These are phyloP conservation scores for Cutaneotrichosporon cutaneum DNA, from an alignment of 1,284 basidiomycete genomes.

Conservation along the genomic window DNA sequence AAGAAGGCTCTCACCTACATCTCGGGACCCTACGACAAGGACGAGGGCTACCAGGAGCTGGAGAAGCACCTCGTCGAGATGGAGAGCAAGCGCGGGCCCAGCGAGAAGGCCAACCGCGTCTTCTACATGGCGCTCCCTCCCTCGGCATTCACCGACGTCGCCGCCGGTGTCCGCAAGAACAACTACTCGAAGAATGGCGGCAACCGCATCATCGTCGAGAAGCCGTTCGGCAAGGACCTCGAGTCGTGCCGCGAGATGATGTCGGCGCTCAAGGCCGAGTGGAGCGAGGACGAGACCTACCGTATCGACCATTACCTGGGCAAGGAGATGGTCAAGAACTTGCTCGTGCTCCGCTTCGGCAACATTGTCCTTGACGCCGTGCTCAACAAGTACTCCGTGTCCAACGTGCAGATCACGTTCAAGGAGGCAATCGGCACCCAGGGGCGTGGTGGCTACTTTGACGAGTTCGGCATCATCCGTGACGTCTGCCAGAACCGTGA, in stretches of 20 bases:
- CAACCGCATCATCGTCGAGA: constrained; percentile 92
- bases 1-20: constrained; percentile 76
- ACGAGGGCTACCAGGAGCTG: constrained; percentile 71
- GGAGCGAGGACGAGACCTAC: constrained; percentile 94
- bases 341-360: constrained; percentile 89
- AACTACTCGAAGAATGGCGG: constrained; percentile 70
- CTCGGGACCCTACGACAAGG: constrained; percentile 82
- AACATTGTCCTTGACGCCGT: constrained; percentile 81
- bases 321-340: constrained; percentile 98
- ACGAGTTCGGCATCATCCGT: constrained; percentile 96
- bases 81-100: constrained; percentile 63
- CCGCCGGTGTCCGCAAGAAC: constrained; percentile 74
- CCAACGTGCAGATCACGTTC: constrained; percentile 96
- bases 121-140: constrained; percentile 96
- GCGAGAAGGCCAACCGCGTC: constrained; percentile 62
- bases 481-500: constrained; percentile 94
- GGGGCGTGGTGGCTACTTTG: constrained; percentile 95
- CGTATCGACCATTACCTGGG: constrained; percentile 97
- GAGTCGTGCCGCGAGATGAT: constrained; percentile 81
- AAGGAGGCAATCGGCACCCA: constrained; percentile 98
- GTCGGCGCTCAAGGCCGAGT: constrained; percentile 73
- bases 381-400: constrained; percentile 92
- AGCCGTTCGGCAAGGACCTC: constrained; percentile 93
- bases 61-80: constrained; percentile 72
- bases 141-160: constrained; percentile 85